Conservation (phyloP, 140 eudicot species). For the Ambrosia hybrid region DNA sequence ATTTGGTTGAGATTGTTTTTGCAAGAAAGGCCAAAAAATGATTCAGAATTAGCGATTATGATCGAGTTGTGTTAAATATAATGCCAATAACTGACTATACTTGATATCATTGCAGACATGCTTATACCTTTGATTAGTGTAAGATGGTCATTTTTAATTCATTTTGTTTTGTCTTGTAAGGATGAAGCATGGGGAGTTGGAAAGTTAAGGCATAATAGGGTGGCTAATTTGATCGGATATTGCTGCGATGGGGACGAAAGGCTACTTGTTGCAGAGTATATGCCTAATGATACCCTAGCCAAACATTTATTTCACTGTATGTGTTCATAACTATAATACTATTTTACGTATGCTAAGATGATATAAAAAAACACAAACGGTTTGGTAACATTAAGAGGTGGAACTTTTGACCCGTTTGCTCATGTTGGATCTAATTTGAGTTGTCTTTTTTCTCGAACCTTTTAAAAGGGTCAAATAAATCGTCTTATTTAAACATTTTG, state of each 20-base stretch:
- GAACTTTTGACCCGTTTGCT: too few species aligned
- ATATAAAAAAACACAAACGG: too few species aligned
- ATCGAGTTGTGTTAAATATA: background rate
- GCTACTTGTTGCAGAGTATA: slow-evolving; percentile 76
- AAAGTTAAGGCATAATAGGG: slow-evolving; percentile 56
- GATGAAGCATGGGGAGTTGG: slow-evolving; percentile 91
- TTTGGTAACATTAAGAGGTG: background rate
- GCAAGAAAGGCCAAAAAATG: too few species aligned
- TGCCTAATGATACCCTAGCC: slow-evolving; percentile 79
- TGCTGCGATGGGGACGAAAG: slow-evolving; percentile 86
- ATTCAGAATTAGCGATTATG: background rate
- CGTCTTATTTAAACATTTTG: too few species aligned
- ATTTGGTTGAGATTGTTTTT: too few species aligned
- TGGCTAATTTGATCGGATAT: slow-evolving; percentile 73
- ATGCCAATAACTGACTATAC: slow-evolving; percentile 4
- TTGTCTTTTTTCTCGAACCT: too few species aligned
- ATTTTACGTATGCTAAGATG: background rate
- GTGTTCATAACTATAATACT: slow-evolving; percentile 19
- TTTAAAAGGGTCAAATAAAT: too few species aligned
- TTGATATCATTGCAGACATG: background rate
- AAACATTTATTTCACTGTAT: slow-evolving; percentile 75
- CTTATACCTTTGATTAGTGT: background rate
- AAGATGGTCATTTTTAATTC: background rate
- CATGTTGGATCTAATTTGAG: too few species aligned
- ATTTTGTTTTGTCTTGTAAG: slow-evolving; percentile 23